Percentiles rank a stretch among this genome's conserved stretches.
These are phyloP conservation scores for Boletus vinaceobasis DNA, from an alignment of 768 basidiomycete genomes.

Conservation along the genomic window DNA sequence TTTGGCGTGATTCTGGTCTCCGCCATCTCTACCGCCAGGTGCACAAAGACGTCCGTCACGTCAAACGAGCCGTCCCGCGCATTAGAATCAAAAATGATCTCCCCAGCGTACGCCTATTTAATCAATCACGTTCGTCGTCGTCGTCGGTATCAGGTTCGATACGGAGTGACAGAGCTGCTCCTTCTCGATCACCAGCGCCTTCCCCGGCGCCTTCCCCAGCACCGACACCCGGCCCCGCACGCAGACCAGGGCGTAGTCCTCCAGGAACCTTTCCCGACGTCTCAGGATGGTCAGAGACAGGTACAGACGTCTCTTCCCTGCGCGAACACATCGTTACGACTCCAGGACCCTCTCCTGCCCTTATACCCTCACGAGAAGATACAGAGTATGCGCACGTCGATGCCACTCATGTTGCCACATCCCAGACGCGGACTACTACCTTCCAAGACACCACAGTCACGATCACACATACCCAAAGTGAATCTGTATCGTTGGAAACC, in stretches of 20 bases:
- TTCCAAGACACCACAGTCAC: constrained; percentile 9
- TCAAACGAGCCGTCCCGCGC: constrained; percentile 29
- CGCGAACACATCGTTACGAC: constrained; percentile 13
- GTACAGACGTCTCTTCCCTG: constrained; percentile 20
- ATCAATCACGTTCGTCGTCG: constrained; percentile 14
- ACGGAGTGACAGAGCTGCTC: constrained; percentile 30
- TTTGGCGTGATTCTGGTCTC: constrained; percentile 44
- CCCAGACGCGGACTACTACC: constrained; percentile 1
- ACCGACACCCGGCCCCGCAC: constrained; percentile 15
- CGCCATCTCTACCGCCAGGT: constrained; percentile 36
- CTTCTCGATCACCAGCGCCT: constrained; percentile 22
- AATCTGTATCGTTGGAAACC: constrained; percentile 4
- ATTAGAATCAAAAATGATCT: constrained; percentile 33
- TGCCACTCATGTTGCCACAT: constrained; percentile 6
- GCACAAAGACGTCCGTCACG: constrained; percentile 32
- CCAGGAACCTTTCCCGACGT: constrained; percentile 27
- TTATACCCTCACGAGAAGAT: constrained; percentile 26
- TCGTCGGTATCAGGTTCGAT: constrained; percentile 20
- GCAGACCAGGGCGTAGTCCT: constrained; percentile 25
- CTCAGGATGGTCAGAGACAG: constrained; percentile 33
- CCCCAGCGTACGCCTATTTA: constrained; percentile 28
- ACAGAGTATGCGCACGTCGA: constrained; percentile 9
- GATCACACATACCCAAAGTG: constrained; percentile 11
- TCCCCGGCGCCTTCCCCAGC: constrained; percentile 17
- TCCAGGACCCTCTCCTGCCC: constrained; percentile 24